Conservation (phyloP, 371 early-diverging fungal genomes). For the Phascolomyces articulosus region DNA sequence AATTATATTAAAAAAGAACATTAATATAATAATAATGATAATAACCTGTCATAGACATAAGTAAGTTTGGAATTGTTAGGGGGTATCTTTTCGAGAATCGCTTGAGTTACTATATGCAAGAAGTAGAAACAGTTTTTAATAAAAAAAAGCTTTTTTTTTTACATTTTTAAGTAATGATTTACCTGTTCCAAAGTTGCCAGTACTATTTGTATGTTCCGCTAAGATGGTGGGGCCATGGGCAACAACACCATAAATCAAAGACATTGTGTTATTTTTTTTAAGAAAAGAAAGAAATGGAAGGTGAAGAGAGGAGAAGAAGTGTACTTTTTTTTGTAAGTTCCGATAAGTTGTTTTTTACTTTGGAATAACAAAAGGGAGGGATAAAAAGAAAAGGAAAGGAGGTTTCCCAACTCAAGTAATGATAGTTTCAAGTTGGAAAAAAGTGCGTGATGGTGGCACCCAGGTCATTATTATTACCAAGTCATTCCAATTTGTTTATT, state of each 20-base stretch:
- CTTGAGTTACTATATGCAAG: slow-evolving; percentile 70
- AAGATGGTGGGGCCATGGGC: slow-evolving; percentile 73
- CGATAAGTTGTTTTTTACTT: too few relatives aligned
- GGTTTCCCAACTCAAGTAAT: too few relatives aligned
- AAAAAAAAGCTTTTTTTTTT: neutral
- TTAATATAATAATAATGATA: neutral
- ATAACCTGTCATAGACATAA: slow-evolving; percentile 87
- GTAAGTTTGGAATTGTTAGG: slow-evolving; percentile 88
- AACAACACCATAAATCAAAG: slow-evolving; percentile 76
- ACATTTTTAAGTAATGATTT: neutral
- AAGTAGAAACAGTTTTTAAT: neutral
- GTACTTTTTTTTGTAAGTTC: too few relatives aligned
- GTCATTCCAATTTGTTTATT: too few relatives aligned
- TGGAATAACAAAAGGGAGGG: too few relatives aligned
- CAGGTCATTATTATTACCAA: too few relatives aligned
- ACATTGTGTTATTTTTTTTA: slow-evolving; percentile 40
- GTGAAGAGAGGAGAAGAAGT: too few relatives aligned
- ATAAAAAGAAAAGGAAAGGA: too few relatives aligned
- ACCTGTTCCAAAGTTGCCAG: slow-evolving; percentile 74
- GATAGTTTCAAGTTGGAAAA: too few relatives aligned
- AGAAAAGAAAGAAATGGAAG: neutral
- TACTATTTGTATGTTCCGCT: slow-evolving; percentile 77
- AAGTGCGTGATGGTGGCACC: too few relatives aligned
- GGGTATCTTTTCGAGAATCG: slow-evolving; percentile 90
- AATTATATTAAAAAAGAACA: neutral